A percentile compares a stretch with the other conserved stretches of the same genome.
These are phyloP conservation scores for Trichoderma sp. DNA, from an alignment of 2,329 filamentous ascomycete genomes.

Conservation along the genomic window DNA sequence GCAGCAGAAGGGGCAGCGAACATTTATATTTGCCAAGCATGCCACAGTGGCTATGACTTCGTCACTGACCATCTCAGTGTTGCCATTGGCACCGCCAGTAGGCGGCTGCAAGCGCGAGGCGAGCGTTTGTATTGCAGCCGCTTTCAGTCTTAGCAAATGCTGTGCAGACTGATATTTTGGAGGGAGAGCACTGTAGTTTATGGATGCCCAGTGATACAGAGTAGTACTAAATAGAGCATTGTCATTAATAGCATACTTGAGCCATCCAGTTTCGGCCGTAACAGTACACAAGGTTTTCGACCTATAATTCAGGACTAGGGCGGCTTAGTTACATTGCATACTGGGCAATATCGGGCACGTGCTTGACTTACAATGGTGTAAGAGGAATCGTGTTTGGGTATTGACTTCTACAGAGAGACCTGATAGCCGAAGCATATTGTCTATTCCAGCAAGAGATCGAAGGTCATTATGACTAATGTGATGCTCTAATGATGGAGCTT, in stretches of 20 bases:
- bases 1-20: not conserved
- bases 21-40: not conserved
- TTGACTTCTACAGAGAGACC: not conserved
- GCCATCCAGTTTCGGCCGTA: constrained; percentile 2
- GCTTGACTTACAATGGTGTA: not conserved
- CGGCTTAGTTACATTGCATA: not conserved
- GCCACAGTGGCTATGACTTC: not conserved
- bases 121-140: not conserved
- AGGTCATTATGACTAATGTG: not conserved
- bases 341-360: not conserved
- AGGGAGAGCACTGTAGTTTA: not conserved
- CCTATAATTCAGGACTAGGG: not conserved
- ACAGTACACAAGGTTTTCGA: constrained; percentile 2
- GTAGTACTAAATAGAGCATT: not conserved
- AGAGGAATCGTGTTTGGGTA: not conserved
- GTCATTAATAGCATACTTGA: not conserved
- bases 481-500: not conserved
- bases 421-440: not conserved
- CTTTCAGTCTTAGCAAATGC: not conserved
- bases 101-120: not conserved
- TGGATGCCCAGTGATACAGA: not conserved
- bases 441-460: not conserved
- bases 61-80: not conserved
- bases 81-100: not conserved
- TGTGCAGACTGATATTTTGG: not conserved